Conservation (phyloP, 1,139 yeast genomes). For the Yamadazyma dushanensis region DNA sequence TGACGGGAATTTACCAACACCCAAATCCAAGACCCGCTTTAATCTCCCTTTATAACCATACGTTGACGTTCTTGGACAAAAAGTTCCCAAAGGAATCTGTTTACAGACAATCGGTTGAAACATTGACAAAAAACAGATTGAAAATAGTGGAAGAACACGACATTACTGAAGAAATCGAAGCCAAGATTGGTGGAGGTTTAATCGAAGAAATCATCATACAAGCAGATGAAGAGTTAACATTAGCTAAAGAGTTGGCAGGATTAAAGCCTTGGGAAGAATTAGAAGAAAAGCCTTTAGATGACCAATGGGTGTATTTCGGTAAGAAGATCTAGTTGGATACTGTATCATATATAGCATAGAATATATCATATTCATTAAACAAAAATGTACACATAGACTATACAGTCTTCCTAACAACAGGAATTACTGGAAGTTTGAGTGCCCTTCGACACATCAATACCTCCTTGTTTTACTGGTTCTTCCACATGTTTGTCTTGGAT, state of each 20-base stretch:
- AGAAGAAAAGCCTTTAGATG: constrained; percentile 67
- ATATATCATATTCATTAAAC: constrained; percentile 1
- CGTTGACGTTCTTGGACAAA: constrained; percentile 56
- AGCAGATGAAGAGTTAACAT: constrained; percentile 76
- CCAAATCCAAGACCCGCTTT: constrained; percentile 86
- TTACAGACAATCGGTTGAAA: constrained; percentile 75
- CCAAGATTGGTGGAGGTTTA: constrained; percentile 76
- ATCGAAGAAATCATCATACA: constrained; percentile 82
- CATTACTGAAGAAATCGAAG: constrained; percentile 67
- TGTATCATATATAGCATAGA: constrained; percentile 1
- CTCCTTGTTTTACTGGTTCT: constrained; percentile 24
- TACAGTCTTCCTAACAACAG: constrained; percentile 50
- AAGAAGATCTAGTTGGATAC: constrained; percentile 41
- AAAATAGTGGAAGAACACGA: constrained; percentile 64
- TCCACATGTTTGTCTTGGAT: constrained; percentile 76
- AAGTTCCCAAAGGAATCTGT: constrained; percentile 72
- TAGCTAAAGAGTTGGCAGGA: constrained; percentile 67
- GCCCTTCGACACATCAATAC: constrained; percentile 48
- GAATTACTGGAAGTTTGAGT: constrained; percentile 31
- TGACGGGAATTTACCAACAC: constrained; percentile 75
- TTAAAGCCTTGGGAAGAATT: constrained; percentile 70
- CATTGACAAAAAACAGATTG: constrained; percentile 69
- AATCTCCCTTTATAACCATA: constrained; percentile 67
- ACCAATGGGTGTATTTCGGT: constrained; percentile 74
- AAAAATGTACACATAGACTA: constrained; percentile 2